Conservation (phyloP, 257 asterid genomes). For the Euphrasia confusa region DNA sequence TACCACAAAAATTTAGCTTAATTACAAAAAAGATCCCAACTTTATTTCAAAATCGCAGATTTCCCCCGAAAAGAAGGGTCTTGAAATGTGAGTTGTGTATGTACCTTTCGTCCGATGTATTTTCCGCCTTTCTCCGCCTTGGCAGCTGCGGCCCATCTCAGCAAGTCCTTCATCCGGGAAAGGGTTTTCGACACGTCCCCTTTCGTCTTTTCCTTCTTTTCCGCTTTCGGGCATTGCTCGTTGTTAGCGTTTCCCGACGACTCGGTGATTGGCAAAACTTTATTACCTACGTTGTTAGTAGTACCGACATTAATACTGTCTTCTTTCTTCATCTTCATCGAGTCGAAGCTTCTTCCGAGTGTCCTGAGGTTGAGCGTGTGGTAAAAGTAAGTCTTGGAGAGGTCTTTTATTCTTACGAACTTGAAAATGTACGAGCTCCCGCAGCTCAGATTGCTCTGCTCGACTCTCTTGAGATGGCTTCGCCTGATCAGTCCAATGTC, state of each 20-base stretch:
- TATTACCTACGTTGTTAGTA: conserved; percentile 37
- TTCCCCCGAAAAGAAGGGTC: too few species aligned
- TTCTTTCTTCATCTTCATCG: conserved; percentile 52
- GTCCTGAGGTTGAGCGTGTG: conserved; percentile 38
- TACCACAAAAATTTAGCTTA: too few species aligned
- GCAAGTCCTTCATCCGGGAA: conserved; percentile 59
- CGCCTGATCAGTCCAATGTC: conserved; percentile 8
- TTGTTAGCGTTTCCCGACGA: conserved; percentile 23
- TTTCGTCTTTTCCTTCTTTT: conserved; percentile 41
- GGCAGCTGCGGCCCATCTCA: conserved; percentile 70
- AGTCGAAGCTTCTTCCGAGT: conserved; percentile 22
- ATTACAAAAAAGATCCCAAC: too few species aligned
- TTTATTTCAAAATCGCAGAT: too few species aligned
- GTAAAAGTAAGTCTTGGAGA: conserved; percentile 40
- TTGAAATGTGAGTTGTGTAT: too few species aligned
- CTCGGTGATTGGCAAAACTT: conserved; percentile 53
- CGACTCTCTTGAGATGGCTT: conserved; percentile 22
- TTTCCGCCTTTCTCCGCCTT: conserved; percentile 56
- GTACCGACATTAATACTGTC: conserved; percentile 22
- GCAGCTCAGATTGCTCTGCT: conserved; percentile 31
- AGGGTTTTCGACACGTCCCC: conserved; percentile 46
- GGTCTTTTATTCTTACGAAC: conserved; percentile 32
- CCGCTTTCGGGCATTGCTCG: conserved; percentile 26
- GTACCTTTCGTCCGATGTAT: conserved; percentile 52
- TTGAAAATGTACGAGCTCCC: conserved; percentile 27